phyloP scores from a whole-genome alignment of 257 asterid genomes.

The Plantago ovata region DNA sequence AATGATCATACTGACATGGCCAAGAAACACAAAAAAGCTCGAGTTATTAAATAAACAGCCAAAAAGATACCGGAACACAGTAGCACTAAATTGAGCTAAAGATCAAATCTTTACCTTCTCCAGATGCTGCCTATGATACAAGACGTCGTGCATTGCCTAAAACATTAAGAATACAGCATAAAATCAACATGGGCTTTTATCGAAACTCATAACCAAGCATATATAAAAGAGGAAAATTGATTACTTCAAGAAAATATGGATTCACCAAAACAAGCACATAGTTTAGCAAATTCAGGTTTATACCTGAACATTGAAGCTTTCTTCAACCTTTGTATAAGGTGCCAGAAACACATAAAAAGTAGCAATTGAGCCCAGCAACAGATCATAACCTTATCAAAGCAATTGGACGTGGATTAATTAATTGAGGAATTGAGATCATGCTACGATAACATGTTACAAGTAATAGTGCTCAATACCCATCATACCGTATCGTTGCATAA shows the following conservation, averaged over 20 bases:
- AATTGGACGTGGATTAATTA: conserved; percentile 13
- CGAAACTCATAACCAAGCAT: conserved; percentile 1
- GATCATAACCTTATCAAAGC: conserved; percentile 58
- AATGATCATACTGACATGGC: conserved; percentile 77
- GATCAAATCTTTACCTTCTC: conserved; percentile 52
- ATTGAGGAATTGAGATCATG: conserved; percentile 8
- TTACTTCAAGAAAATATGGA: not conserved
- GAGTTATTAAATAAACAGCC: conserved; percentile 4
- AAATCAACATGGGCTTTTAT: not conserved
- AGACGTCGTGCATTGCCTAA: conserved; percentile 93
- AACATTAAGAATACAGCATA: conserved; percentile 10
- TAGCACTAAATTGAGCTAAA: conserved; percentile 11
- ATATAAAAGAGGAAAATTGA: not conserved
- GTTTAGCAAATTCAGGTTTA: not conserved
- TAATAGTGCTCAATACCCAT: not conserved
- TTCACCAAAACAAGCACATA: not conserved
- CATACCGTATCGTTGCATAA: conserved; percentile 37
- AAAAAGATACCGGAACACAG: conserved; percentile 1
- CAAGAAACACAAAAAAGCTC: conserved; percentile 15
- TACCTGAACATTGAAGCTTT: conserved; percentile 97
- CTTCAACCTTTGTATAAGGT: conserved; percentile 96
- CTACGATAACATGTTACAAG: not conserved
- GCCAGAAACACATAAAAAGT: conserved; percentile 79
- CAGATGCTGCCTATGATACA: conserved; percentile 62
- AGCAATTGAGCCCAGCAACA: conserved; percentile 78